These are phyloP conservation scores for Leccinum broughii DNA, from an alignment of 768 basidiomycete genomes.

Conservation along the genomic window DNA sequence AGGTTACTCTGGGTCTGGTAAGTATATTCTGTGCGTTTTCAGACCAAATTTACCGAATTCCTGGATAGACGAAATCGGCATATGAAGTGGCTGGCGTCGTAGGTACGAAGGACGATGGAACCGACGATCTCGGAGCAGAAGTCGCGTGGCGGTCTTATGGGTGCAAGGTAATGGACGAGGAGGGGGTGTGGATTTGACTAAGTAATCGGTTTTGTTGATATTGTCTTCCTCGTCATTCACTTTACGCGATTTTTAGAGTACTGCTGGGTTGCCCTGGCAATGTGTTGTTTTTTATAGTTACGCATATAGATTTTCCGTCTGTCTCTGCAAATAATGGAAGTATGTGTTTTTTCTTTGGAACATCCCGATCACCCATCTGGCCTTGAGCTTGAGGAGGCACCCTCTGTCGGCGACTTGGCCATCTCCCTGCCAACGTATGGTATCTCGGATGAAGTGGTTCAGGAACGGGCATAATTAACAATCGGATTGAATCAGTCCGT, in stretches of 20 bases:
- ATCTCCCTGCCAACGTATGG: not conserved
- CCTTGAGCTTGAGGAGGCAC: not conserved
- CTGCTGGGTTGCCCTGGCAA: not conserved
- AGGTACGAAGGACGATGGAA: conserved; percentile 43
- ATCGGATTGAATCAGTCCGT: too few relatives aligned
- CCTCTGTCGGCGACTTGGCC: not conserved
- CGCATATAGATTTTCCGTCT: not conserved
- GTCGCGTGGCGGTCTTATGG: conserved; percentile 50
- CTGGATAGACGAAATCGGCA: conserved; percentile 39
- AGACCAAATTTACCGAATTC: not conserved
- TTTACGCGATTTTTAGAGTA: not conserved
- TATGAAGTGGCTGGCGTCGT: conserved; percentile 49
- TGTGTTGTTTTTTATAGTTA: not conserved
- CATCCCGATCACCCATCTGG: not conserved
- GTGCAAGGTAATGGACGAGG: conserved; percentile 35
- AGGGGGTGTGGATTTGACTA: conserved; percentile 15
- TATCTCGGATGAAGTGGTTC: not conserved
- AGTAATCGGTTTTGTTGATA: not conserved
- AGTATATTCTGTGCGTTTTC: conserved; percentile 17
- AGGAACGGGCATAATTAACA: not conserved
- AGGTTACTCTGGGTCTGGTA: conserved; percentile 61
- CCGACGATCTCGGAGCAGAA: conserved; percentile 49
- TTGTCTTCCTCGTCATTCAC: not conserved
- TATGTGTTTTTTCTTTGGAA: not conserved
- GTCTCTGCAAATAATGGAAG: not conserved